These are phyloP conservation scores for Ogataea corticis DNA, from an alignment of 805 yeast genomes.

Conservation along the genomic window DNA sequence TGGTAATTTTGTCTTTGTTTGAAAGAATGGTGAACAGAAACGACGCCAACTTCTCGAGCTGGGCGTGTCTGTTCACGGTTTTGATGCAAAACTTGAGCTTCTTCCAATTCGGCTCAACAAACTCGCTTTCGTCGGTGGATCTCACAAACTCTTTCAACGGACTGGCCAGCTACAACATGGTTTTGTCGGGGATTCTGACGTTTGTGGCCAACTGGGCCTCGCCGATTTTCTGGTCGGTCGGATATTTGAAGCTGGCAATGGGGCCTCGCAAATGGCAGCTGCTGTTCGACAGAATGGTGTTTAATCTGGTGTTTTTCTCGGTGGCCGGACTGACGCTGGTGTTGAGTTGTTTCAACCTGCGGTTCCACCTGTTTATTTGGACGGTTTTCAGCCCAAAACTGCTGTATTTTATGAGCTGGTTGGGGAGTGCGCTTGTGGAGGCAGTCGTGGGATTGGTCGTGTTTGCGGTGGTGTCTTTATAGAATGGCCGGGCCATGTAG, in stretches of 20 bases:
- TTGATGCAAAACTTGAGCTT: constrained; percentile 74
- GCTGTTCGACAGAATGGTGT: constrained; percentile 38
- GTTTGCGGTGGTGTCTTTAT: constrained; percentile 16
- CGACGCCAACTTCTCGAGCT: constrained; percentile 15
- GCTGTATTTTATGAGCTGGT: constrained; percentile 80
- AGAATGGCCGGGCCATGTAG: neutral
- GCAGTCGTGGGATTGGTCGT: constrained; percentile 38
- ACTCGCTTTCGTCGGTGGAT: constrained; percentile 88
- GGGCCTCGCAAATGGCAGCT: constrained; percentile 33
- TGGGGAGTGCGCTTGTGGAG: constrained; percentile 40
- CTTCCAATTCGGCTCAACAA: constrained; percentile 87
- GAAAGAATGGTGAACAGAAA: constrained; percentile 13
- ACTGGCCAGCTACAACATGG: constrained; percentile 63
- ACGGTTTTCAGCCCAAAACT: constrained; percentile 95
- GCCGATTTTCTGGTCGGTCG: constrained; percentile 77
- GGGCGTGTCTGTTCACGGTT: constrained; percentile 39
- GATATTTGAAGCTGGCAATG: constrained; percentile 30
- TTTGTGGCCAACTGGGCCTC: constrained; percentile 84
- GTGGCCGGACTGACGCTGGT: constrained; percentile 59
- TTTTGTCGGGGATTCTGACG: constrained; percentile 74
- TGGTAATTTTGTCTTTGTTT: constrained; percentile 34
- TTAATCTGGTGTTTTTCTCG: constrained; percentile 55
- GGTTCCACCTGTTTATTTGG: constrained; percentile 94
- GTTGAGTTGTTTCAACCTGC: constrained; percentile 66
- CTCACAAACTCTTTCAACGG: constrained; percentile 93